Conservation (phyloP, 495 filamentous ascomycete species). For the Rusavskia elegans region DNA sequence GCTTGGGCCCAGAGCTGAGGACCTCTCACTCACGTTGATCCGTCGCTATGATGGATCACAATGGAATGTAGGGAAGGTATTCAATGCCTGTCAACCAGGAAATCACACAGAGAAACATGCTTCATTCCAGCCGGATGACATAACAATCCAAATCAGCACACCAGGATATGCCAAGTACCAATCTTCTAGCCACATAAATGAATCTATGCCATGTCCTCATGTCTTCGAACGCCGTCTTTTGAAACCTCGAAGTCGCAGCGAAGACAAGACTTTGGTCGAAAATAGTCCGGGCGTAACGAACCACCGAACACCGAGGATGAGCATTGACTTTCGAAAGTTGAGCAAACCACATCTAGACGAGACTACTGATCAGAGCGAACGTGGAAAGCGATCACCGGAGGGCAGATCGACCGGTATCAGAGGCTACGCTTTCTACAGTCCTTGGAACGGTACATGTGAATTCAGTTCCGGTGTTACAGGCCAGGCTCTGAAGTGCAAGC, state of each 20-base stretch:
- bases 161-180: constrained; percentile 45
- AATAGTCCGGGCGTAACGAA: constrained; percentile 20
- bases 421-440: constrained; percentile 56
- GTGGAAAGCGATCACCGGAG: not conserved
- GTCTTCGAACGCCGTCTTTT: not conserved
- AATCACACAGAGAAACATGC: not conserved
- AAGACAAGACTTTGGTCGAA: not conserved
- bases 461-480: constrained; percentile 63
- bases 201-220: not conserved
- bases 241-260: not conserved
- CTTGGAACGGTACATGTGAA: constrained; percentile 74
- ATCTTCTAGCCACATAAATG: not conserved
- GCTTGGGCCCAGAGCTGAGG: constrained; percentile 11
- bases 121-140: constrained; percentile 11
- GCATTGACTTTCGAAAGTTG: not conserved
- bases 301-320: not conserved
- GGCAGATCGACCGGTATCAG: constrained; percentile 10
- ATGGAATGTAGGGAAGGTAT: constrained; percentile 76
- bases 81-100: constrained; percentile 26
- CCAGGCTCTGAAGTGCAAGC: constrained; percentile 61
- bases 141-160: constrained; percentile 46
- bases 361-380: not conserved
- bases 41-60: constrained; percentile 75
- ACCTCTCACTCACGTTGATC: constrained; percentile 65
- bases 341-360: not conserved